Evolutionary conservation across 176 grass and related monocot genomes (phyloP).

Genomic region (Phyllostachys edulis): DNA sequence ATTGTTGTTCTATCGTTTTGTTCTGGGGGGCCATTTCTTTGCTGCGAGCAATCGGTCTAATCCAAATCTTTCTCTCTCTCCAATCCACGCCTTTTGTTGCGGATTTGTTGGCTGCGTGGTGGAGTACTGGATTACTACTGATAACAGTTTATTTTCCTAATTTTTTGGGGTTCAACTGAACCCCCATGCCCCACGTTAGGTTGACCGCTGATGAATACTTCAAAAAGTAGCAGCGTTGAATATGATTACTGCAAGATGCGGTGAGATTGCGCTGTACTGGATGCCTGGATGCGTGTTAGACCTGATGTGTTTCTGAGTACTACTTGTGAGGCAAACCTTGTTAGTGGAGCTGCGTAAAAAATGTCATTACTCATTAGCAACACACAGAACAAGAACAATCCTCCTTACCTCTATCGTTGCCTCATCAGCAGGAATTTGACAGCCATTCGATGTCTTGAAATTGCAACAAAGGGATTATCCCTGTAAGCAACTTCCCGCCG

Average conservation of each 20-base stretch:
- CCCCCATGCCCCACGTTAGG: no score
- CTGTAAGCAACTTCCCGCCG: neutral
- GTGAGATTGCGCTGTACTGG: neutral
- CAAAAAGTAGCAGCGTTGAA: neutral
- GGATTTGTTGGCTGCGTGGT: no score
- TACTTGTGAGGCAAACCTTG: neutral
- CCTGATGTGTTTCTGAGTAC: neutral
- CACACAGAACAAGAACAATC: neutral
- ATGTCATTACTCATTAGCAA: neutral
- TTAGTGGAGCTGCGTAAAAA: neutral
- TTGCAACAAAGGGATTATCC: neutral
- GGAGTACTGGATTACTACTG: no score
- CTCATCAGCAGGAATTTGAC: neutral
- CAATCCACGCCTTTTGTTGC: no score
- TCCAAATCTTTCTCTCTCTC: no score
- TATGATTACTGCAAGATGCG: neutral
- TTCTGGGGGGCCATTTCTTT: no score
- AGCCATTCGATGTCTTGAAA: neutral
- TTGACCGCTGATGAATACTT: neutral
- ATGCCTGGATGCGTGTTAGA: neutral
- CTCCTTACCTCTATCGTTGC: neutral
- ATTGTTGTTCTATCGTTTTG: no score
- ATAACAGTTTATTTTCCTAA: no score
- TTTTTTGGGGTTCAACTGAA: no score
- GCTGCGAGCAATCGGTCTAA: no score